phyloP scores from a whole-genome alignment of 2,329 filamentous ascomycete species.

The Pseudogymnoascus sp. region DNA sequence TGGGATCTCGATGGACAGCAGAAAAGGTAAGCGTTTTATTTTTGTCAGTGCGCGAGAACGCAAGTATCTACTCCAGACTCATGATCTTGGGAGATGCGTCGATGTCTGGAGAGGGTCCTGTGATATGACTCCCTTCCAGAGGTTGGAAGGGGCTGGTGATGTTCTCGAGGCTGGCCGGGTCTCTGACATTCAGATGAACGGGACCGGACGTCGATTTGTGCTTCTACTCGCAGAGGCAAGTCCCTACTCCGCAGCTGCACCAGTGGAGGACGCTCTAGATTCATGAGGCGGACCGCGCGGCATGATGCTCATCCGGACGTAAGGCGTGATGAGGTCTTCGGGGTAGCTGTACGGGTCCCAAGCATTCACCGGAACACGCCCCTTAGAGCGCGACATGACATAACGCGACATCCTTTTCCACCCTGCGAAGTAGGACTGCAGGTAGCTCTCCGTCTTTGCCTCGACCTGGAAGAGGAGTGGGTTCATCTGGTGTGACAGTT shows the following conservation, averaged over 20 bases:
- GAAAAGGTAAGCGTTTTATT: background rate
- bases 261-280: background rate
- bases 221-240: background rate
- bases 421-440: background rate
- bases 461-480: background rate
- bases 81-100: background rate
- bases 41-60: background rate
- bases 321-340: background rate
- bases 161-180: background rate
- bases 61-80: background rate
- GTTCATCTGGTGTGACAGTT: background rate
- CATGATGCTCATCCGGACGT: background rate
- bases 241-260: background rate
- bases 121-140: background rate
- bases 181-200: background rate
- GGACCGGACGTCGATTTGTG: background rate
- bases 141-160: background rate
- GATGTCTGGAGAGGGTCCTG: background rate
- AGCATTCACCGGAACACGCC: background rate
- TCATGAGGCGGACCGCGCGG: background rate
- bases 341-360: background rate
- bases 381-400: background rate
- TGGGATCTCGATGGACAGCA: conserved; percentile 5
- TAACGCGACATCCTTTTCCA: background rate
- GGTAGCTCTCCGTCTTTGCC: background rate